Conservation (phyloP, 2,329 filamentous ascomycete genomes). For the Coniella vitis region DNA sequence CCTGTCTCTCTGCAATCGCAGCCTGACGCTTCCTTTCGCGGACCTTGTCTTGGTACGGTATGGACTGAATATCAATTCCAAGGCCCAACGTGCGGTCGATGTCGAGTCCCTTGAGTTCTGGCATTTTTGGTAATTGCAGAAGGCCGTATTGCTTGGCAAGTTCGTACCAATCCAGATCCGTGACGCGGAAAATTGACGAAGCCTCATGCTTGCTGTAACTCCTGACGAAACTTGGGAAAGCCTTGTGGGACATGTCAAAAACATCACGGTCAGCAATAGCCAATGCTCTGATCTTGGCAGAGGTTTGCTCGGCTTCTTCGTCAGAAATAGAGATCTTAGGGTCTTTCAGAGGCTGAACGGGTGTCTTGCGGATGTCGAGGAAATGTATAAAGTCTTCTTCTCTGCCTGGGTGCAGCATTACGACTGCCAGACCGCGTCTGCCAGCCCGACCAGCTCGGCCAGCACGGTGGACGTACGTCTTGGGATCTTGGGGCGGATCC, state of each 20-base stretch:
- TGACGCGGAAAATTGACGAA: conserved; percentile 78
- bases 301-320: conserved; percentile 46
- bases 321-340: conserved; percentile 52
- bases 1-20: conserved; percentile 44
- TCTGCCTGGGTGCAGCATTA: conserved; percentile 75
- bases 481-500: conserved; percentile 77
- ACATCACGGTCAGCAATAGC: conserved; percentile 55
- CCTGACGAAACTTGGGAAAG: conserved; percentile 89
- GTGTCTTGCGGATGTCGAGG: conserved; percentile 79
- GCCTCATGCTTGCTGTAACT: conserved; percentile 89
- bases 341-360: conserved; percentile 57
- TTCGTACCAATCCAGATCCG: conserved; percentile 78
- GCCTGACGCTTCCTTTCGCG: conserved; percentile 59
- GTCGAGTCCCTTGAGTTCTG: conserved; percentile 63
- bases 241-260: conserved; percentile 83
- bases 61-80: conserved; percentile 60
- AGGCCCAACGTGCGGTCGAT: conserved; percentile 59
- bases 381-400: conserved; percentile 91
- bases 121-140: conserved; percentile 85
- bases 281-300: conserved; percentile 24
- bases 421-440: conserved; percentile 73
- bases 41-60: conserved; percentile 64
- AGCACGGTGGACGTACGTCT: conserved; percentile 90
- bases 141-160: conserved; percentile 80
- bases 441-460: conserved; percentile 88